Conservation (phyloP, 1,284 basidiomycete genomes). For the Wolfiporia cocos region DNA sequence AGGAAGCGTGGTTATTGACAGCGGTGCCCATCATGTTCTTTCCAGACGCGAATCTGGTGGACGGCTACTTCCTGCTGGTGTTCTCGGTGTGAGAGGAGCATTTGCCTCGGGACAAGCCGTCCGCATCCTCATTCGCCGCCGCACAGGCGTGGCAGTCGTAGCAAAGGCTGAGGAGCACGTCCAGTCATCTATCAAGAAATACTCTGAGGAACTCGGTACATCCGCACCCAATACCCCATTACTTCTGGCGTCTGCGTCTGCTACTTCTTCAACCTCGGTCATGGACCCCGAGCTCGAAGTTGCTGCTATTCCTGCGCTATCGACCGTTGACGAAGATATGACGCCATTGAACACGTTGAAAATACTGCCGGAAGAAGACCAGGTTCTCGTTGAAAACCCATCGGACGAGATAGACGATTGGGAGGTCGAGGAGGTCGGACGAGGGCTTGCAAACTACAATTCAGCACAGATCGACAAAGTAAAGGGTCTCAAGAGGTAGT, state of each 20-base stretch:
- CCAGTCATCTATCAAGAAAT: conserved; percentile 25
- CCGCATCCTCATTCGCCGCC: conserved; percentile 63
- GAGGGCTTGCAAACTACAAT: conserved; percentile 95
- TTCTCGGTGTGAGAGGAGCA: conserved; percentile 79
- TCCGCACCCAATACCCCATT: conserved; percentile 38
- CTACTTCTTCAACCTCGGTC: conserved; percentile 33
- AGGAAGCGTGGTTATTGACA: conserved; percentile 84
- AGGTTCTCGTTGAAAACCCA: conserved; percentile 22
- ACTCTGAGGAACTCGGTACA: conserved; percentile 25
- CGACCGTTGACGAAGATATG: conserved; percentile 27
- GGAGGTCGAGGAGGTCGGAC: conserved; percentile 87
- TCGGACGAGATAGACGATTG: conserved; percentile 44
- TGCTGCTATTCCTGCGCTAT: conserved; percentile 25
- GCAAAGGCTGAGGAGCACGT: conserved; percentile 18
- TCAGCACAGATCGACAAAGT: conserved; percentile 87
- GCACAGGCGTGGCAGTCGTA: conserved; percentile 10
- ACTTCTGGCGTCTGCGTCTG: conserved; percentile 25
- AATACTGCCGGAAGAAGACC: conserved; percentile 26
- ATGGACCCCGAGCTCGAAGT: conserved; percentile 33
- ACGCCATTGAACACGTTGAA: conserved; percentile 19
- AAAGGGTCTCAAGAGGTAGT: conserved; percentile 85
- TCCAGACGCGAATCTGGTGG: conserved; percentile 85
- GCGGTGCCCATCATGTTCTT: conserved; percentile 85
- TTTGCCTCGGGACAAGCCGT: conserved; percentile 97
- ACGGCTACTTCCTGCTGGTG: conserved; percentile 85